These are phyloP conservation scores for Wickerhamiella kurtzmanii DNA, from an alignment of 805 yeast genomes.

Conservation along the genomic window DNA sequence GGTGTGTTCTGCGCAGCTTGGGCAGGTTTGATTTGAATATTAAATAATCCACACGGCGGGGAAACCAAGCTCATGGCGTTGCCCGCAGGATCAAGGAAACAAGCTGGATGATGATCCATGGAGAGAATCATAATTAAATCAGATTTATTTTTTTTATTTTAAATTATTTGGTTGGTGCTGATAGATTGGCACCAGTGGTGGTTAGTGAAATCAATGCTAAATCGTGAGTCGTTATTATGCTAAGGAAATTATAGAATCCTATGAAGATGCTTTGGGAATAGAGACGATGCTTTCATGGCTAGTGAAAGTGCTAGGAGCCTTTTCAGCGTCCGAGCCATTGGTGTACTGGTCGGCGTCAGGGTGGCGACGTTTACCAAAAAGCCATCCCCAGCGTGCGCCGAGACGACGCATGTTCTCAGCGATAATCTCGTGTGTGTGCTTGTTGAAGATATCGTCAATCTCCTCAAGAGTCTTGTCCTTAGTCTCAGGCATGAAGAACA, in stretches of 20 bases:
- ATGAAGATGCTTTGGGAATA: not conserved
- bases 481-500: conserved; percentile 55
- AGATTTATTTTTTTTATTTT: too few species aligned
- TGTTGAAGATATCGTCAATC: conserved; percentile 48
- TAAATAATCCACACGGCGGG: too few species aligned
- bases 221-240: not conserved
- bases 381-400: conserved; percentile 5
- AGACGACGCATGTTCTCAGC: conserved; percentile 6
- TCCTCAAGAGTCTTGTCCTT: conserved; percentile 61
- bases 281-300: not conserved
- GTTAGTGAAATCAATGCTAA: too few species aligned
- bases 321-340: not conserved
- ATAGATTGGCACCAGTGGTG: too few species aligned
- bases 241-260: too few species aligned
- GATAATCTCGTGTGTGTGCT: conserved; percentile 30
- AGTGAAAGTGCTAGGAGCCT: not conserved
- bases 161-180: too few species aligned
- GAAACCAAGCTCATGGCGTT: too few species aligned
- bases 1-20: too few species aligned
- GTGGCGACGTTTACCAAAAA: conserved; percentile 4
- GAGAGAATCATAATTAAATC: too few species aligned
- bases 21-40: too few species aligned
- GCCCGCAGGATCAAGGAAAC: too few species aligned
- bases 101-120: too few species aligned
- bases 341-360: not conserved